Evolutionary conservation across 495 filamentous ascomycete genomes (phyloP), one percentile per base, ranked within the genome.

Genomic region (Cudoniella acicularis): DNA sequence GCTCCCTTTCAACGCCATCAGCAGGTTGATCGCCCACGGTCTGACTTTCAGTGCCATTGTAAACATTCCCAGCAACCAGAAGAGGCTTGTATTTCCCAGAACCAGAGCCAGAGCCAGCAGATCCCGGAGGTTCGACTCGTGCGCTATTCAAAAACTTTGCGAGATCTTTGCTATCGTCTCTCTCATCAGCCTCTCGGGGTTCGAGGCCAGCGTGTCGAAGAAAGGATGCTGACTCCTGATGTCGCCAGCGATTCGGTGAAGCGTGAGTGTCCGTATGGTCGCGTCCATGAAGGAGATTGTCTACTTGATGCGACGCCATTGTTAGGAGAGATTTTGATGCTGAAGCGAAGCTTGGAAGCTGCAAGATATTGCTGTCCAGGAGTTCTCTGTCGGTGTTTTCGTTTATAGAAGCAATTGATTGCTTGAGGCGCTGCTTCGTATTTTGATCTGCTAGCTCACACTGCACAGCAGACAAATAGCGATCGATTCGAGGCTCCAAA

Each of bases 201-300:
- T 26, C 24, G 20, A 8, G 6, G 40, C 22, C 27, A 8, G 65
- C 65, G 50, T 64, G 62, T 17, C 65, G 70, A 16, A 72, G 72
- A 56, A 69, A 83, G 24, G 77, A 72, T 3, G 72, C 67, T 2
- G 79, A 81, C 59, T 83, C 80, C 57, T 77, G 73, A 54, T 83
- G 80, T 20, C 77, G 72, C 80, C 80, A 83, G 61, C 65, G 68
- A 52, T 60, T 75, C 17, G 67, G 47, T 1, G 77, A 80, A n/a
- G 77, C 73, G 48, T 83, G 72, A 10, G 75, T 76, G 59, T 80
- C 80, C 23, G 49, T 13, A 49, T 67, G 61, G n/a, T 61, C 69
- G 41, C 64, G 62, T 0, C 70, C 63, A 25, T 64, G 53, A 21
- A 67, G 62, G 53, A 62, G 53, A 49, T 64, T 52, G 59, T 73